Percentiles rank a stretch among this genome's conserved stretches.
phyloP scores from a whole-genome alignment of 2,329 filamentous ascomycete species.

The Scytalidium sp. region DNA sequence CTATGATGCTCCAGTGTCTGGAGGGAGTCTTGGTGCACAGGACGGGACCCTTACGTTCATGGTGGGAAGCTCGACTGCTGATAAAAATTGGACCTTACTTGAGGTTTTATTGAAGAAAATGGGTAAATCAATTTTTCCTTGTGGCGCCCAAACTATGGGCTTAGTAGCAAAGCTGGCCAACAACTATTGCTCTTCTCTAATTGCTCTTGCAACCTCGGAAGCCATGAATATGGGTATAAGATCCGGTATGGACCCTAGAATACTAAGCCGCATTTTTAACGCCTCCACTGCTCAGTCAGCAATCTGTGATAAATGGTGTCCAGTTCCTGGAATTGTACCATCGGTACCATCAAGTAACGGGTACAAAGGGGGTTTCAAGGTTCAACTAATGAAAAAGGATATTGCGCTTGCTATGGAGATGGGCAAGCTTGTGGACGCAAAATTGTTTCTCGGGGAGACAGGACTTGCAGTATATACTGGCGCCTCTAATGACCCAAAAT shows the following conservation, averaged over 20 bases:
- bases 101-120: conserved; percentile 43
- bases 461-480: too few species aligned
- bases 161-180: conserved; percentile 58
- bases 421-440: conserved; percentile 40
- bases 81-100: conserved; percentile 41
- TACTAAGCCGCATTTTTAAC: conserved; percentile 47
- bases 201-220: conserved; percentile 55
- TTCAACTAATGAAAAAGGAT: conserved; percentile 58
- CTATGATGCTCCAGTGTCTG: conserved; percentile 31
- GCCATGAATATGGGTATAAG: conserved; percentile 60
- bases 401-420: conserved; percentile 51
- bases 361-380: conserved; percentile 50
- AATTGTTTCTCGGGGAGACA: not conserved
- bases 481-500: too few species aligned
- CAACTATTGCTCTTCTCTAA: conserved; percentile 57
- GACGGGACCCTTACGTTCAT: conserved; percentile 34
- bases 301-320: conserved; percentile 30
- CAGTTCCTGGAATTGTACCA: conserved; percentile 29
- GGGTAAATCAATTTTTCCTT: conserved; percentile 51
- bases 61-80: conserved; percentile 28
- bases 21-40: conserved; percentile 29
- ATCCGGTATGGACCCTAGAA: conserved; percentile 50
- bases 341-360: conserved; percentile 23
- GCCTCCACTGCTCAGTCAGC: conserved; percentile 37
- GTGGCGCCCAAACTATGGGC: conserved; percentile 51